A percentile compares a stretch with the other conserved stretches of the same genome.
phyloP scores from a whole-genome alignment of 768 basidiomycete species.

The Lactifluus echinatus region DNA sequence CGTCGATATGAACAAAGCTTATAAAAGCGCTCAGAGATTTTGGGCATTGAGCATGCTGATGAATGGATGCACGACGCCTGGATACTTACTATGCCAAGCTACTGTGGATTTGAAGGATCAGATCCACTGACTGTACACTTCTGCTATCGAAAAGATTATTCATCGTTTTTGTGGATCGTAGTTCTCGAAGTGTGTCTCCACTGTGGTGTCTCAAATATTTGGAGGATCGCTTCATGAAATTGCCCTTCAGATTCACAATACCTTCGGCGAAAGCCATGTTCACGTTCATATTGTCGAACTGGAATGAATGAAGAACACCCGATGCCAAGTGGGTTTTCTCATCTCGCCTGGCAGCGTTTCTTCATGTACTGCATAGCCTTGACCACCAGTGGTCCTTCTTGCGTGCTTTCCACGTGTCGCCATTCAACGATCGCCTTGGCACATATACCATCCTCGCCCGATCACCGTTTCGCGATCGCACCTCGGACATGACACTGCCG shows the following conservation, averaged over 20 bases:
- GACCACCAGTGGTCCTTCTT: slow-evolving; percentile 59
- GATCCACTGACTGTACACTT: slow-evolving; percentile 67
- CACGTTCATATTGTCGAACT: slow-evolving; percentile 49
- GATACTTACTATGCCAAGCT: slow-evolving; percentile 70
- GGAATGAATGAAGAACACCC: slow-evolving; percentile 34
- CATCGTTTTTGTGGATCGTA: slow-evolving; percentile 31
- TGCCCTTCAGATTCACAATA: slow-evolving; percentile 63
- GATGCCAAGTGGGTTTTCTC: slow-evolving; percentile 8
- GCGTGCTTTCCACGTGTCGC: slow-evolving; percentile 67
- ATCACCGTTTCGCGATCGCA: slow-evolving; percentile 32
- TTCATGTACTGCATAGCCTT: slow-evolving; percentile 30
- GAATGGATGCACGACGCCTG: slow-evolving; percentile 43
- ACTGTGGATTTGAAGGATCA: slow-evolving; percentile 57
- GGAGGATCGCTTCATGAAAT: background rate
- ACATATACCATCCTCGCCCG: slow-evolving; percentile 52
- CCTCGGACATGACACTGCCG: slow-evolving; percentile 1
- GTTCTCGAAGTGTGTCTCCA: slow-evolving; percentile 46
- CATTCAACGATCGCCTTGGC: slow-evolving; percentile 64
- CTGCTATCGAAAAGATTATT: slow-evolving; percentile 36
- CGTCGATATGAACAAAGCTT: slow-evolving; percentile 36
- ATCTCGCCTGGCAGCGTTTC: background rate
- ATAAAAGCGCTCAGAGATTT: slow-evolving; percentile 28
- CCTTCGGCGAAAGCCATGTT: slow-evolving; percentile 63
- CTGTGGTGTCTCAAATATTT: background rate
- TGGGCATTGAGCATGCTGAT: slow-evolving; percentile 22